Evolutionary conservation across 2,329 filamentous ascomycete species (phyloP).

Genomic region (Penicillium paneum): DNA sequence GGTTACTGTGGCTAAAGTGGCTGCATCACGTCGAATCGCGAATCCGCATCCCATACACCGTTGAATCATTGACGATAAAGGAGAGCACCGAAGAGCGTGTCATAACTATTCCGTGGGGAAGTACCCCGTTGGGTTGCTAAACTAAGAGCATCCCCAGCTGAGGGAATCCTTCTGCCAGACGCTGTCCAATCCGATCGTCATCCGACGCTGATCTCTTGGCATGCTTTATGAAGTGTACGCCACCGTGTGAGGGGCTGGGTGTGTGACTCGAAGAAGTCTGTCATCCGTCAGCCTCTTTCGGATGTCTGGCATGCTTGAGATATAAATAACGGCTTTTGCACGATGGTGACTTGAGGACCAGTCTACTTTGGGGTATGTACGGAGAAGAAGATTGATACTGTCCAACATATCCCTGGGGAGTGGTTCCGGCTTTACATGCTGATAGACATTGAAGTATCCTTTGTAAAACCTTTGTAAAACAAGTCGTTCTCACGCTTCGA

Average conservation of each 20-base stretch:
- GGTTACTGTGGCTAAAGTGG: not conserved
- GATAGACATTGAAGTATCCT: not conserved
- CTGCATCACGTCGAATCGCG: slow-evolving; percentile 1
- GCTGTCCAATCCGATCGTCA: not conserved
- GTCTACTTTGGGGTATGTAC: not conserved
- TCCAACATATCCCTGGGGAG: not conserved
- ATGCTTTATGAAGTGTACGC: not conserved
- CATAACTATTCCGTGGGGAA: not conserved
- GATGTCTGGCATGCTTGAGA: not conserved
- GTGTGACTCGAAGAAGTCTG: not conserved
- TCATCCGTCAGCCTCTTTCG: not conserved
- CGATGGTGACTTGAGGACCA: not conserved
- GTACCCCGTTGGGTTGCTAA: not conserved
- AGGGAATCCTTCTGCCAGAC: not conserved
- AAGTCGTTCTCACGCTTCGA: no score
- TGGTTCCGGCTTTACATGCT: not conserved
- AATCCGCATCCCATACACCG: not conserved
- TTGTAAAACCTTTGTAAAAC: no score
- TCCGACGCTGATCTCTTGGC: slow-evolving; percentile 9
- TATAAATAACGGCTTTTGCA: not conserved
- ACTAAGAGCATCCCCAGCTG: not conserved
- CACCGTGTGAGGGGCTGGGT: not conserved
- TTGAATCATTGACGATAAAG: not conserved
- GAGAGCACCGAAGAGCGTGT: not conserved
- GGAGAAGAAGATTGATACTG: not conserved